These are phyloP conservation scores for Cercospora citrullina DNA, from an alignment of 2,329 filamentous ascomycete genomes.

Conservation along the genomic window DNA sequence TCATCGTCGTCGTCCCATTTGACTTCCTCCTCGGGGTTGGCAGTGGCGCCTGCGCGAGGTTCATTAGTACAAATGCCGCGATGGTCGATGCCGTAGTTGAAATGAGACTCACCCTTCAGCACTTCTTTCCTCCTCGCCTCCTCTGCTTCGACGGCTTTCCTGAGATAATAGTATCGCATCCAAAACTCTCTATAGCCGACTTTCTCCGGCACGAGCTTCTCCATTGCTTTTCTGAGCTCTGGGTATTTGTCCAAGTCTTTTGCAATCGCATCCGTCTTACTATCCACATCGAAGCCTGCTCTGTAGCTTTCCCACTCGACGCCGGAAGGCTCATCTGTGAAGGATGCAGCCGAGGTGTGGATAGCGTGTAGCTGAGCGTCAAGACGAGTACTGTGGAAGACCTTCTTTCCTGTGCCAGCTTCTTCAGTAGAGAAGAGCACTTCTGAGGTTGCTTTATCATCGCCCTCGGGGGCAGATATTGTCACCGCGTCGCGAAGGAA, in stretches of 20 bases:
- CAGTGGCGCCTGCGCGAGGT: conserved; percentile 57
- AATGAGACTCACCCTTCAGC: conserved; percentile 69
- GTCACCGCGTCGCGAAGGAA: conserved; percentile 89
- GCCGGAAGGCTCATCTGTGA: conserved; percentile 72
- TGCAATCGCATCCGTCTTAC: conserved; percentile 81
- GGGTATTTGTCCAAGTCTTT: conserved; percentile 80
- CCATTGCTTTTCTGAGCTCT: conserved; percentile 85
- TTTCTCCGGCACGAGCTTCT: conserved; percentile 88
- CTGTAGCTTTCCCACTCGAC: conserved; percentile 74
- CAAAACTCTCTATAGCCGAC: conserved; percentile 91
- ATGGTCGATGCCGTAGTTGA: background rate
- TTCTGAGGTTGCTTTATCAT: conserved; percentile 49
- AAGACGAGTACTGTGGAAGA: conserved; percentile 91
- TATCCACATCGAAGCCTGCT: conserved; percentile 73
- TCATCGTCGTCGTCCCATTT: conserved; percentile 69
- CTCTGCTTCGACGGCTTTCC: conserved; percentile 89
- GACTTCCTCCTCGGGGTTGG: conserved; percentile 72
- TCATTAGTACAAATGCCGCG: conserved; percentile 19
- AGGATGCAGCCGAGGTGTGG: conserved; percentile 79
- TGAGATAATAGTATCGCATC: conserved; percentile 92
- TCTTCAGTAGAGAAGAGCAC: conserved; percentile 95
- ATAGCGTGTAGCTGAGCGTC: conserved; percentile 96
- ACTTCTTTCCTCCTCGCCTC: conserved; percentile 86
- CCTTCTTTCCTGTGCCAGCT: conserved; percentile 76
- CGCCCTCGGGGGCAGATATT: conserved; percentile 69